Evolutionary conservation across 345 rosid genomes (phyloP), one percentile per base, ranked within the genome.

Genomic region (Citrus trifoliata): DNA sequence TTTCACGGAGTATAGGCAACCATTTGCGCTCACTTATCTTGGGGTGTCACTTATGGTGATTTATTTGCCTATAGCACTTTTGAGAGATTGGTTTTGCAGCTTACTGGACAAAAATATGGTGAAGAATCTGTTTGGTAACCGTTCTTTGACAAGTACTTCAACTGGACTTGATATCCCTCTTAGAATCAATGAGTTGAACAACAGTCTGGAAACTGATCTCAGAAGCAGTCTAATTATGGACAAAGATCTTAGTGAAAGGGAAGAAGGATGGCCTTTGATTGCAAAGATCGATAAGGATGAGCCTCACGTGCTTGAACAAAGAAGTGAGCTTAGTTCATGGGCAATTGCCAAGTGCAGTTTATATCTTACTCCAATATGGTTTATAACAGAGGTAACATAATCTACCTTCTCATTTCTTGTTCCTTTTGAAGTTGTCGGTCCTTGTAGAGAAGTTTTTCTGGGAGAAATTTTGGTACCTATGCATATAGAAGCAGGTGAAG

Each of bases 361-460:
- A 21, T 88, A 76, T 82, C 89, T 91, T 21, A 74, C 93, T 67
- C 95, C 95, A n/a, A 24, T 89, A 76, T 91, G 95, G 95, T 91
- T 91, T 79, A 14, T 75, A 13, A 85, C 93, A 19, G 93, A 91
- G 92, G 95, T 89, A 74, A 76, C 13, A 64, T 40, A 55, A 48
- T 37, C 37, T 13, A 22, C 69, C 5, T 55, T 70, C 37, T 10
- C 62, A 19, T 51, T 21, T 56, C n/a, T 22, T 25, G n/a, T 59
- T n/a, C 21, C 64, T 35, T 60, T 73, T 7, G 53, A 73, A 35
- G 27, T 58, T 21, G 24, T 5, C 58, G 32, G 40, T 55, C 14
- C 38, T 32, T 30, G 25, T 69, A 42, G 21, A 69, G 33, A 69
- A 42, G 19, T 42, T 38, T 37, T 24, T 24, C 51, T 24, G 2